Conservation (phyloP, 805 yeast genomes). For the Candida rishiriensis region DNA sequence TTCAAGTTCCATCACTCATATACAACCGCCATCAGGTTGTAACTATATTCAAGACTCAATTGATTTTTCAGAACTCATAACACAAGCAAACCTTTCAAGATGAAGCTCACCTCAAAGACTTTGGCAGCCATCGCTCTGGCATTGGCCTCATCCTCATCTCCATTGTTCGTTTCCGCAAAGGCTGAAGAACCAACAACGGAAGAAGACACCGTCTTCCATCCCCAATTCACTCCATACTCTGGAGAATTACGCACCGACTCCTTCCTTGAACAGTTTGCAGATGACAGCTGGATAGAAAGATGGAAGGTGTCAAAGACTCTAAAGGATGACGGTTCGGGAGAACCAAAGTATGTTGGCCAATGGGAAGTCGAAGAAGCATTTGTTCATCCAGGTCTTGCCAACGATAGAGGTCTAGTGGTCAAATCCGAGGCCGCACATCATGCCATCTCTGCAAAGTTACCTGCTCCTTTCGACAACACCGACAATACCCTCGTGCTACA, state of each 20-base stretch:
- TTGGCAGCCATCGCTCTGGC: too few species aligned
- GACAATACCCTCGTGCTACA: conserved; percentile 73
- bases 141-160: not conserved
- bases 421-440: conserved; percentile 75
- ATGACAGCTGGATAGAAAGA: conserved; percentile 33
- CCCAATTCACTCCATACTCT: conserved; percentile 35
- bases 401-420: conserved; percentile 74
- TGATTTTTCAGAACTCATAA: too few species aligned
- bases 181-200: too few species aligned
- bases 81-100: too few species aligned
- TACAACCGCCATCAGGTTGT: too few species aligned
- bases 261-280: conserved; percentile 61
- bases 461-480: conserved; percentile 52
- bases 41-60: too few species aligned
- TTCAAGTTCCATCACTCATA: too few species aligned
- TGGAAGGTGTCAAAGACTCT: conserved; percentile 61
- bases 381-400: conserved; percentile 52
- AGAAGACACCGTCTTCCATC: conserved; percentile 15
- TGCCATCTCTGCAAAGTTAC: conserved; percentile 68
- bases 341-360: conserved; percentile 60
- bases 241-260: conserved; percentile 36
- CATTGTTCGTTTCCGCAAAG: too few species aligned
- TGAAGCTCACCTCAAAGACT: too few species aligned
- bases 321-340: conserved; percentile 42
- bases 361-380: conserved; percentile 70